These are phyloP conservation scores for Populus hybrid DNA, from an alignment of 441 rosid genomes.

Conservation along the genomic window DNA sequence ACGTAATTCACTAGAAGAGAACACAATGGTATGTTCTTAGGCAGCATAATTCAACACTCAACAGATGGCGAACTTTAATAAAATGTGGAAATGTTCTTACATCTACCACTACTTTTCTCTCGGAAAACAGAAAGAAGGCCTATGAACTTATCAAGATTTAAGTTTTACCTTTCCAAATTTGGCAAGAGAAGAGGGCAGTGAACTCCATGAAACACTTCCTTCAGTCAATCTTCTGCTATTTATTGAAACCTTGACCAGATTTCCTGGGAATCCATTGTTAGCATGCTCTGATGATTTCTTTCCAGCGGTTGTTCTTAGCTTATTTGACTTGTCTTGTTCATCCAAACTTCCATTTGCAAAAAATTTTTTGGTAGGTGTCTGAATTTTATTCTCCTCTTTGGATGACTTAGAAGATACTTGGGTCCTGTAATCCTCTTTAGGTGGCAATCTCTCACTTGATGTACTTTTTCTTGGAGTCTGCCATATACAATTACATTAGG, in stretches of 20 bases:
- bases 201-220: constrained; percentile 65
- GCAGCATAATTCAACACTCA: constrained; percentile 1
- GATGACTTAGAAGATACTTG: constrained; percentile 43
- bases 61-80: background rate
- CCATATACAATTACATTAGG: constrained; percentile 18
- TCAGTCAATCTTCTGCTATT: constrained; percentile 62
- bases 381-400: constrained; percentile 54
- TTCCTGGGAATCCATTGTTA: constrained; percentile 56
- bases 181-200: constrained; percentile 81
- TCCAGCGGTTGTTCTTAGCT: constrained; percentile 37
- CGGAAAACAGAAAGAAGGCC: background rate
- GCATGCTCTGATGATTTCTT: constrained; percentile 46
- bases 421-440: constrained; percentile 56
- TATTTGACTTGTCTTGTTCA: constrained; percentile 50
- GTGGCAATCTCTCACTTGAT: constrained; percentile 56
- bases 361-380: constrained; percentile 34
- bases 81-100: background rate
- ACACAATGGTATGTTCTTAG: background rate
- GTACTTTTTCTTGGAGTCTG: constrained; percentile 79
- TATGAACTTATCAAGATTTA: constrained; percentile 19
- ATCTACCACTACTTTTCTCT: background rate
- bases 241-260: constrained; percentile 66
- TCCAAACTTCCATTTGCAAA: constrained; percentile 39
- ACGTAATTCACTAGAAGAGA: constrained; percentile 2
- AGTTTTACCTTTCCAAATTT: constrained; percentile 80